Conservation (phyloP, 495 filamentous ascomycete genomes). For the Terfezia claveryi region DNA sequence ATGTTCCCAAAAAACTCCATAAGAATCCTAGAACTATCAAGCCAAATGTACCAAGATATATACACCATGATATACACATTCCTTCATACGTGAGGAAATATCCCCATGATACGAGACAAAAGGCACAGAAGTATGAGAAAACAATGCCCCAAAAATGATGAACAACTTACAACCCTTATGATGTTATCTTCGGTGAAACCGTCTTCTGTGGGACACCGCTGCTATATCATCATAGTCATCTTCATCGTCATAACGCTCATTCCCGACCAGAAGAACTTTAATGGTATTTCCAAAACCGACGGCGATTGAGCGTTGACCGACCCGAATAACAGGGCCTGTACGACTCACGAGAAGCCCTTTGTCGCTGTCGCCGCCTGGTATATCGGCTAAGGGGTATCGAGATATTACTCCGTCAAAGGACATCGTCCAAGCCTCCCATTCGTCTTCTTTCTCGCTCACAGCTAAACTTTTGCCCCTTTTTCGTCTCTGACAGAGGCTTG, state of each 20-base stretch:
- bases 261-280: conserved; percentile 40
- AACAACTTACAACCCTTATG: too few species aligned
- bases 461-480: not conserved
- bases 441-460: conserved; percentile 17
- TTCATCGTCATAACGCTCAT: conserved; percentile 31
- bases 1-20: too few species aligned
- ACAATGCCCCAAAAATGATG: too few species aligned
- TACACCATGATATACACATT: too few species aligned
- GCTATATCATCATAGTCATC: not conserved
- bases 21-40: too few species aligned
- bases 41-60: too few species aligned
- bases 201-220: not conserved
- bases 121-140: too few species aligned
- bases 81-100: too few species aligned
- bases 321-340: conserved; percentile 34
- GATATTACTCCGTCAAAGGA: conserved; percentile 26
- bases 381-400: conserved; percentile 18
- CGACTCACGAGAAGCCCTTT: conserved; percentile 34
- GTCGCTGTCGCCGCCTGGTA: conserved; percentile 12
- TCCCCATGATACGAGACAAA: too few species aligned
- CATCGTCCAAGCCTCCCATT: conserved; percentile 48
- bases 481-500: not conserved
- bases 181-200: not conserved
- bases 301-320: conserved; percentile 37
- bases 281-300: conserved; percentile 45